These are phyloP conservation scores for Bassia scoparia DNA, from an alignment of 148 eudicot species.

Conservation along the genomic window DNA sequence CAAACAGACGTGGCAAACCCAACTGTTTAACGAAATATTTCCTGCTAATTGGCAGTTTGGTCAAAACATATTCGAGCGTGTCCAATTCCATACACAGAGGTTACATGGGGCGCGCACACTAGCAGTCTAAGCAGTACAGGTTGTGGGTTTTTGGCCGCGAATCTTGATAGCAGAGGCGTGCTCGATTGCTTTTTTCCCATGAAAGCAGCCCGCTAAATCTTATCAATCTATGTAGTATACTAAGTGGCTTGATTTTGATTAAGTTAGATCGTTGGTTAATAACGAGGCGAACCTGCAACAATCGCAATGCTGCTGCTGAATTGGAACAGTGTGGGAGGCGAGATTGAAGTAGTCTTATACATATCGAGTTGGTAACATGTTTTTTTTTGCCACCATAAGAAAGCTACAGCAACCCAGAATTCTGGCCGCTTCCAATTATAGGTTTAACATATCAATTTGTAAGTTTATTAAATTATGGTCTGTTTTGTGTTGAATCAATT, in stretches of 20 bases:
- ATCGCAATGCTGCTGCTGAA: background rate
- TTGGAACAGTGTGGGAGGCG: background rate
- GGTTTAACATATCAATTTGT: background rate
- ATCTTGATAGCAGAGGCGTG: slow-evolving; percentile 45
- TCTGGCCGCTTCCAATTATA: background rate
- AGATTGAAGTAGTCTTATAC: slow-evolving; percentile 2
- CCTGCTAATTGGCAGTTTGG: slow-evolving; percentile 78
- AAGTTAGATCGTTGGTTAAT: background rate
- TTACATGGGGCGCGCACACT: background rate
- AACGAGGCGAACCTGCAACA: background rate
- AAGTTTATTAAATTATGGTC: background rate
- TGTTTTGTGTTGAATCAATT: background rate
- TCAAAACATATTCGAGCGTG: slow-evolving; percentile 51
- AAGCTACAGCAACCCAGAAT: background rate
- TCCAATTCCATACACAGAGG: slow-evolving; percentile 33
- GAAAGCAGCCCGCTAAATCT: slow-evolving; percentile 53
- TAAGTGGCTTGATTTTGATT: background rate
- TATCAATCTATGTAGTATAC: slow-evolving; percentile 1
- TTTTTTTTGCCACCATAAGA: slow-evolving; percentile 8
- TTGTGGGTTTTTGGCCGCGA: slow-evolving; percentile 2
- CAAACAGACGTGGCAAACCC: slow-evolving; percentile 55
- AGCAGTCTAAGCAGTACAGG: background rate
- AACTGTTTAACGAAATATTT: slow-evolving; percentile 36
- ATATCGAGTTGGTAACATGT: background rate
- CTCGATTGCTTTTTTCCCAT: slow-evolving; percentile 28